A percentile compares a stretch with the other conserved stretches of the same genome.
Evolutionary conservation across 2,329 filamentous ascomycete genomes (phyloP).

Genomic region (Dothideomycetidae sp.): DNA sequence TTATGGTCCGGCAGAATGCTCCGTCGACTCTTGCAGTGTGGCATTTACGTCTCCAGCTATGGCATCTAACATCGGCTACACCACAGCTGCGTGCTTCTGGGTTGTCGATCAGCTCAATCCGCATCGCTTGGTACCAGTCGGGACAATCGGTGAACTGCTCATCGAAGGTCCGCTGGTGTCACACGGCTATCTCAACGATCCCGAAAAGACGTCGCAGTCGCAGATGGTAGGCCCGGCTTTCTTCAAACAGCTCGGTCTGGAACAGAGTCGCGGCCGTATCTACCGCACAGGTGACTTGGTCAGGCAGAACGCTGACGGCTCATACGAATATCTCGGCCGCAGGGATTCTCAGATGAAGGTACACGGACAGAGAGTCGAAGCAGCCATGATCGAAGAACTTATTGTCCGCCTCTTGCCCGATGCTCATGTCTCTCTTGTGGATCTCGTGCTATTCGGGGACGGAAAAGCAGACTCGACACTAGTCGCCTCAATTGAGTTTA

Average conservation of each 20-base stretch:
- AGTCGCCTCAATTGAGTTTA: neutral
- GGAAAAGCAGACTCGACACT: neutral
- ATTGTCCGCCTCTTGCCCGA: neutral
- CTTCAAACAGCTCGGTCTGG: constrained; percentile 2
- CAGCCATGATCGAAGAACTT: constrained; percentile 62
- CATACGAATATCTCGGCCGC: constrained; percentile 53
- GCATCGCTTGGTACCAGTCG: constrained; percentile 24
- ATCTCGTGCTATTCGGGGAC: neutral
- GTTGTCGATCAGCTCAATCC: constrained; percentile 17
- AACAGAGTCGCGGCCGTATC: neutral
- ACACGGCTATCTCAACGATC: constrained; percentile 27
- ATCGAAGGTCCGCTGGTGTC: constrained; percentile 32
- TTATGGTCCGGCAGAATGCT: constrained; percentile 14
- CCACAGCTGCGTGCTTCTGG: constrained; percentile 17
- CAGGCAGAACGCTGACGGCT: constrained; percentile 57
- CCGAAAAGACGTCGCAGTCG: constrained; percentile 17
- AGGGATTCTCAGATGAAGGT: constrained; percentile 86
- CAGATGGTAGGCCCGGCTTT: constrained; percentile 21
- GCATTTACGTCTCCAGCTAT: neutral
- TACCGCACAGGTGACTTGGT: constrained; percentile 32
- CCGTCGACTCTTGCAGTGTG: constrained; percentile 1
- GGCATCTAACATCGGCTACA: neutral
- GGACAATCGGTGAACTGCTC: constrained; percentile 33
- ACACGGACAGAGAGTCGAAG: constrained; percentile 81
- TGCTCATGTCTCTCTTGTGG: neutral